Conservation (phyloP, 495 filamentous ascomycete species). For the Hypoxylon trugodes region DNA sequence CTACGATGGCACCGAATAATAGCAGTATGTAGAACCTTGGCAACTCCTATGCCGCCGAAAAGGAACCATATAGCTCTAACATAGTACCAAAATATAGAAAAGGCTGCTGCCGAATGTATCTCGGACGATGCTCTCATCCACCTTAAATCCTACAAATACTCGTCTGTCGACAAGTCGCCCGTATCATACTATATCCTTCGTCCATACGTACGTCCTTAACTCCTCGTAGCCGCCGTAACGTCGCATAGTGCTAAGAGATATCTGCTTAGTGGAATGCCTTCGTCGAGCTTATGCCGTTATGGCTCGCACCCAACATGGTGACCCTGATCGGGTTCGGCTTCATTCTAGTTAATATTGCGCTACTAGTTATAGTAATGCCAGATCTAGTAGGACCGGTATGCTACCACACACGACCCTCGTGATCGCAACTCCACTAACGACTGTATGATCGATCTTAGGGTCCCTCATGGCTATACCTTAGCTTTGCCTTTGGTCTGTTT, state of each 20-base stretch:
- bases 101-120: constrained; percentile 63
- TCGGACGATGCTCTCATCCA: constrained; percentile 73
- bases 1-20: constrained; percentile 54
- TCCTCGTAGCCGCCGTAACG: constrained; percentile 10
- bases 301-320: constrained; percentile 97
- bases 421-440: constrained; percentile 22
- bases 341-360: constrained; percentile 84
- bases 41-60: neutral
- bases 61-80: constrained; percentile 38
- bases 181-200: constrained; percentile 92
- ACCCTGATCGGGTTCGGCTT: constrained; percentile 95
- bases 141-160: constrained; percentile 96
- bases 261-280: constrained; percentile 89
- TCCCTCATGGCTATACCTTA: constrained; percentile 92
- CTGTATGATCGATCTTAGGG: constrained; percentile 60
- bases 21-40: constrained; percentile 47
- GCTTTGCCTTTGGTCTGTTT: constrained; percentile 92
- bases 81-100: constrained; percentile 44
- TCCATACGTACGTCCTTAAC: constrained; percentile 78
- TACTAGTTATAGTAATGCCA: constrained; percentile 84
- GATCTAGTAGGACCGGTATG: constrained; percentile 91
- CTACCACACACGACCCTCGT: neutral
- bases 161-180: constrained; percentile 93
- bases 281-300: constrained; percentile 90
- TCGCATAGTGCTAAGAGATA: constrained; percentile 39